These are phyloP conservation scores for Cladobotryum mycophilum DNA, from an alignment of 2,329 filamentous ascomycete species.

Conservation along the genomic window DNA sequence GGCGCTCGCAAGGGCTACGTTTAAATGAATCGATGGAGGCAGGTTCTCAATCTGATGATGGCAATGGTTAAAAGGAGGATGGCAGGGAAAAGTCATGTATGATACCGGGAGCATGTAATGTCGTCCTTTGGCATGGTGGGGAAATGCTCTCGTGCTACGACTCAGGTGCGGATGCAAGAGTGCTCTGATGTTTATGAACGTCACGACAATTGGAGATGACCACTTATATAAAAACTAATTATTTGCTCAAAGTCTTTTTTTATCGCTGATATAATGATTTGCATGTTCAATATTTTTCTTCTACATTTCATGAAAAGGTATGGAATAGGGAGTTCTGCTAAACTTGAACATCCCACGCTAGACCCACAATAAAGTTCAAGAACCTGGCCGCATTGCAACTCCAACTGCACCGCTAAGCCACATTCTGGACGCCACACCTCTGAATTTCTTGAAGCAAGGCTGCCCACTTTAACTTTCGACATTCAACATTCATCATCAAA, in stretches of 20 bases:
- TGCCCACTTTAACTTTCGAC: constrained; percentile 1
- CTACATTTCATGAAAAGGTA: no score
- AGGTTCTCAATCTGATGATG: background rate
- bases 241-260: no score
- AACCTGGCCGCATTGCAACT: background rate
- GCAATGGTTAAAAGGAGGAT: constrained; percentile 13
- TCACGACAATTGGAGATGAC: no score
- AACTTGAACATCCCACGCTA: no score
- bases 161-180: no score
- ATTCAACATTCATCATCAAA: constrained; percentile 17
- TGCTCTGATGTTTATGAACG: no score
- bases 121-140: background rate
- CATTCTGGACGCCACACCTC: constrained; percentile 20
- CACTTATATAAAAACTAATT: no score
- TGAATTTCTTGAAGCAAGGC: constrained; percentile 25
- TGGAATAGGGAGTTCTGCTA: no score
- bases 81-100: constrained; percentile 23
- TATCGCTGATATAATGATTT: no score
- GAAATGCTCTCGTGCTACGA: no score
- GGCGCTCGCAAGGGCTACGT: constrained; percentile 65
- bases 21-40: constrained; percentile 32
- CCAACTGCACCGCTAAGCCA: background rate
- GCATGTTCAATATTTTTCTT: no score
- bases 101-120: constrained; percentile 10
- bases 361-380: background rate